Evolutionary conservation across 1,139 yeast species (phyloP), one percentile per base, ranked within the genome.

Genomic region (Kluyveromyces sp.): DNA sequence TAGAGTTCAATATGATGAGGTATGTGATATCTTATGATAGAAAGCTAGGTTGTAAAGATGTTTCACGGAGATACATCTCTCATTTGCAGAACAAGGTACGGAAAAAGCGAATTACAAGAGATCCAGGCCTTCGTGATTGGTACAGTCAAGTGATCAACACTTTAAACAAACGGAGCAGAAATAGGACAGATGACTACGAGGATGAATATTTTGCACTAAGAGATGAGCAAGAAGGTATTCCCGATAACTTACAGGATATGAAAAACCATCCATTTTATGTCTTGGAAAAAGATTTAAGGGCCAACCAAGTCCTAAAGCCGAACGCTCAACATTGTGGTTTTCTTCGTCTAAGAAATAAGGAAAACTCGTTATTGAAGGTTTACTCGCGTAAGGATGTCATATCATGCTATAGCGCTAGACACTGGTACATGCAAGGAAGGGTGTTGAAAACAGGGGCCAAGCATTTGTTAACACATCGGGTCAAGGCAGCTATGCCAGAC

Each of bases 241-340:
- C 99, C 0, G 79, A 82, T 46, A 85, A 78, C 55, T 69, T 88
- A 25, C 81, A 80, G 42, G 97, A 90, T 53, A 86, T 92, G 61
- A 83, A 81, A 49, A 81, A 82, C 45, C 98, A 92, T 63, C 98
- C 98, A 0, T 63, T 82, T n/a, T 92, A 83, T 62, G 92, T 83
- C 0, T 62, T 92, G 7, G 96, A 87, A 59, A 73, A 79, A 2
- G 95, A 88, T 56, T 64, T 92, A 32, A 73, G 75, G 47, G 75
- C 75, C 48, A 83, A 83, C 59, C 96, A 92, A 59, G 74, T 89
- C 2, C 67, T 92, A 6, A 71, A 74, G 45, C 88, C 94, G 0
- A 58, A 56, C 25, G 49, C 58, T 34, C 78, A 74, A 51, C 83
- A 82, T 41, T 83, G 95, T 58, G 97, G 97, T 0, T 80, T 81